phyloP scores from a whole-genome alignment of 139 green algal species.

The Gonium pectorale region DNA sequence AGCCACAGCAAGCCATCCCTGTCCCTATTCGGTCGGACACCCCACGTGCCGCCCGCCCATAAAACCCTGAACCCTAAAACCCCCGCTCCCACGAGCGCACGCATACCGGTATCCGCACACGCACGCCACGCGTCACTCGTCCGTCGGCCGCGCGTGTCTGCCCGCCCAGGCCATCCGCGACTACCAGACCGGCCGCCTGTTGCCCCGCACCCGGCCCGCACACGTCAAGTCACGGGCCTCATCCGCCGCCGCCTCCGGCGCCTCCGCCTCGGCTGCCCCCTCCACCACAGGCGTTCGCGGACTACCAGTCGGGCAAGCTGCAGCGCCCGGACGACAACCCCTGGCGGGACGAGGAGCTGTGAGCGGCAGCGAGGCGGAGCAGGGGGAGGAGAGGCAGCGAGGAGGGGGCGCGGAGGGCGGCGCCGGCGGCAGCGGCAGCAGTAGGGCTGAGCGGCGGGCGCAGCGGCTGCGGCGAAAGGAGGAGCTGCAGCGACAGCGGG shows the following conservation, averaged over 20 bases:
- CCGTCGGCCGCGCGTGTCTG: too few species aligned
- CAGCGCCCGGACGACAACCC: constrained; percentile 83
- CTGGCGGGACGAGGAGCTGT: constrained; percentile 69
- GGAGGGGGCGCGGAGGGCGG: background rate
- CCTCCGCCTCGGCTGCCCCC: background rate
- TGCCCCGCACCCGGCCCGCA: constrained; percentile 1
- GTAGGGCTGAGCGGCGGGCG: constrained; percentile 7
- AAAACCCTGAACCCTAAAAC: too few species aligned
- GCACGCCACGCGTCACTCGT: too few species aligned
- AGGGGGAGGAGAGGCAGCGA: background rate
- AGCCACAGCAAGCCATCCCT: too few species aligned
- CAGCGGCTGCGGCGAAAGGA: background rate
- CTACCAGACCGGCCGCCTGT: constrained; percentile 62
- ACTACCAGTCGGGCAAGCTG: constrained; percentile 78
- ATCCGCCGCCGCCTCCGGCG: background rate
- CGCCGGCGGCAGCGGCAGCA: background rate
- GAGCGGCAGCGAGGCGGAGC: background rate
- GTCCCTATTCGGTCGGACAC: too few species aligned
- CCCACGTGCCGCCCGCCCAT: too few species aligned
- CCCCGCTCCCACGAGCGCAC: too few species aligned
- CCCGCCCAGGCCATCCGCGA: constrained; percentile 41
- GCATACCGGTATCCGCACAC: too few species aligned
- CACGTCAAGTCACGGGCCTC: too few species aligned
- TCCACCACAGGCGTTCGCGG: constrained; percentile 82
- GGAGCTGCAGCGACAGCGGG: background rate